These are phyloP conservation scores for Coniella vitis DNA, from an alignment of 2,329 filamentous ascomycete species.

Conservation along the genomic window DNA sequence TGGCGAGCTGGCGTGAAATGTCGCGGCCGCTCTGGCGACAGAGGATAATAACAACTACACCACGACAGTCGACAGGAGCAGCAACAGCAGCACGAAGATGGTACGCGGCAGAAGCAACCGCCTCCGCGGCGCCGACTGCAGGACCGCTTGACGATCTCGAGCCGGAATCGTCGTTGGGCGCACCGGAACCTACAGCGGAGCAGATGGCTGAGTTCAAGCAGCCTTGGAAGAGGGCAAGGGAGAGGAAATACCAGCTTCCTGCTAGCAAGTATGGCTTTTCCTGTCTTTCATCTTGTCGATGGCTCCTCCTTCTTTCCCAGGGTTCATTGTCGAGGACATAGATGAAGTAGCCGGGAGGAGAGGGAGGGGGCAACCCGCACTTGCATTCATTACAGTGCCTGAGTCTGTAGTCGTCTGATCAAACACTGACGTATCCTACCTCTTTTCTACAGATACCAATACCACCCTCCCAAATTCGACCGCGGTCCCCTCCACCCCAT, in stretches of 20 bases:
- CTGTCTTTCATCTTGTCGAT: conserved; percentile 7
- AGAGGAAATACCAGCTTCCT: conserved; percentile 34
- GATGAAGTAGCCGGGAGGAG: too few relatives aligned
- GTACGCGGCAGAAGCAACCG: conserved; percentile 38
- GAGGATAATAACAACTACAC: conserved; percentile 3
- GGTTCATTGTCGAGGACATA: too few relatives aligned
- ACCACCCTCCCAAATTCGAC: conserved; percentile 88
- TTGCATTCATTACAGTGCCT: too few relatives aligned
- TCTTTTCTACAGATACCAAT: conserved; percentile 70
- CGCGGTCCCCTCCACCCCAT: conserved; percentile 90
- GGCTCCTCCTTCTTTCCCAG: neutral
- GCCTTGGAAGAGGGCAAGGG: conserved; percentile 28
- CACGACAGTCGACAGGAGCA: conserved; percentile 14
- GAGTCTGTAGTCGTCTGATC: too few relatives aligned
- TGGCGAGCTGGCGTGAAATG: conserved; percentile 37
- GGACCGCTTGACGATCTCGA: conserved; percentile 42
- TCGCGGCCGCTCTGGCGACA: conserved; percentile 24
- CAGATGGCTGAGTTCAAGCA: conserved; percentile 34
- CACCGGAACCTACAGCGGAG: conserved; percentile 33
- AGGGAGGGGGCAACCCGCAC: too few relatives aligned
- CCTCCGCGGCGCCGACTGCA: conserved; percentile 20
- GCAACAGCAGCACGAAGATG: conserved; percentile 32
- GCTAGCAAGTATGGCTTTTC: conserved; percentile 36
- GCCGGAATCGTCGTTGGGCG: conserved; percentile 39
- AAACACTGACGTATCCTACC: neutral